A percentile compares a stretch with the other conserved stretches of the same genome.
Conservation (phyloP, 352 stramenopile species). For the Globisporangium megalacanthum region DNA sequence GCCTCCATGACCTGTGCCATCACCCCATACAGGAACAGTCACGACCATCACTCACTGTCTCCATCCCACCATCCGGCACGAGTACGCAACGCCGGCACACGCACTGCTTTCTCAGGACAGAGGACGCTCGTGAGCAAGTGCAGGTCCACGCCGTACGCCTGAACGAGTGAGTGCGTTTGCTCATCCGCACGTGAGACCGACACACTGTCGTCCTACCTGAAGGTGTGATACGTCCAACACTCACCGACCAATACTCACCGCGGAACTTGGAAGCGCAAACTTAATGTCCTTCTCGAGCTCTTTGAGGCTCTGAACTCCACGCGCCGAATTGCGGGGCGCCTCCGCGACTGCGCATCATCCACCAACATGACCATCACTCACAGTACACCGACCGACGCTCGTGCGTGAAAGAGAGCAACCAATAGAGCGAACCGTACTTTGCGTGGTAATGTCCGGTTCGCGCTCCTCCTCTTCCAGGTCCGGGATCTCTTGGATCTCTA, state of each 20-base stretch:
- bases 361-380: background rate
- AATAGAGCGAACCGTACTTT: conserved; percentile 21
- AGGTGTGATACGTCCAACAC: background rate
- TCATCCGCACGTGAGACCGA: too few species aligned
- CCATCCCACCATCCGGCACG: too few species aligned
- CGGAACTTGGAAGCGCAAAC: conserved; percentile 54
- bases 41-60: too few species aligned
- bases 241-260: conserved; percentile 18
- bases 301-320: conserved; percentile 66
- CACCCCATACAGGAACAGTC: background rate
- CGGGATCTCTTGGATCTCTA: conserved; percentile 77
- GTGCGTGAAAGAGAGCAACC: background rate
- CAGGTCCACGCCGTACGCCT: conserved; percentile 62
- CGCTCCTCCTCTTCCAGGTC: conserved; percentile 80
- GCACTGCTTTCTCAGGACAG: conserved; percentile 65
- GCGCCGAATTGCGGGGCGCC: conserved; percentile 66
- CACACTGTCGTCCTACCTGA: too few species aligned
- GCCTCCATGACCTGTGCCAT: conserved; percentile 44
- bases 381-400: background rate
- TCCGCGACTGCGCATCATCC: conserved; percentile 44
- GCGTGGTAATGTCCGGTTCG: conserved; percentile 66
- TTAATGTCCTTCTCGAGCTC: conserved; percentile 78
- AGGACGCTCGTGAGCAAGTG: conserved; percentile 59
- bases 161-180: background rate
- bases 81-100: background rate